Conservation (phyloP, 371 early-diverging fungal species). For the Mortierella sp. region DNA sequence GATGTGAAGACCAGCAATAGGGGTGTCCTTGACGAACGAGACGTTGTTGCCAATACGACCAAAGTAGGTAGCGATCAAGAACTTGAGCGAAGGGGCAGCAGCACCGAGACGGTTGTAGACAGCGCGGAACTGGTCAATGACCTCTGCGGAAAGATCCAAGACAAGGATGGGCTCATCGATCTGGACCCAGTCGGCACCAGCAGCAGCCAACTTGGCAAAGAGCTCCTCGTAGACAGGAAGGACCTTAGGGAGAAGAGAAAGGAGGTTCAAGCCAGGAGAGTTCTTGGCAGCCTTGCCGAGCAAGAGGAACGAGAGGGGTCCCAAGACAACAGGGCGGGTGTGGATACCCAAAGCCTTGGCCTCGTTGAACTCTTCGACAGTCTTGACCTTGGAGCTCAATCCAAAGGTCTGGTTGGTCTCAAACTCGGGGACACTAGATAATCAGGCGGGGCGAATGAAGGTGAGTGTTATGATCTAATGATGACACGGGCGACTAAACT, state of each 20-base stretch:
- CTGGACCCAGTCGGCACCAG: slow-evolving; percentile 94
- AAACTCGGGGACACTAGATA: slow-evolving; percentile 90
- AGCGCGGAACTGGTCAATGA: slow-evolving; percentile 59
- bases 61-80: slow-evolving; percentile 94
- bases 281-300: slow-evolving; percentile 85
- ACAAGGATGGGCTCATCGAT: slow-evolving; percentile 93
- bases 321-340: slow-evolving; percentile 92
- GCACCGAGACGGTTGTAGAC: slow-evolving; percentile 78
- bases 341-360: slow-evolving; percentile 92
- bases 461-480: not conserved
- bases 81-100: slow-evolving; percentile 66
- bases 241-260: slow-evolving; percentile 78
- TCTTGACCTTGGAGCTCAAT: slow-evolving; percentile 73
- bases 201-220: slow-evolving; percentile 77
- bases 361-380: slow-evolving; percentile 89
- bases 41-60: slow-evolving; percentile 85
- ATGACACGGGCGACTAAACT: not conserved
- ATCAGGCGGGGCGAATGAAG: not conserved
- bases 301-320: slow-evolving; percentile 91
- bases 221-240: slow-evolving; percentile 85
- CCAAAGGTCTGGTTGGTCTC: slow-evolving; percentile 77
- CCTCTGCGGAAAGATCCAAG: slow-evolving; percentile 72
- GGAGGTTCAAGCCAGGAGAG: slow-evolving; percentile 70
- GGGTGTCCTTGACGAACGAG: slow-evolving; percentile 68
- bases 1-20: slow-evolving; percentile 87